These are phyloP conservation scores for Phaeosphaeria sp. DNA, from an alignment of 2,329 filamentous ascomycete species.

Conservation along the genomic window DNA sequence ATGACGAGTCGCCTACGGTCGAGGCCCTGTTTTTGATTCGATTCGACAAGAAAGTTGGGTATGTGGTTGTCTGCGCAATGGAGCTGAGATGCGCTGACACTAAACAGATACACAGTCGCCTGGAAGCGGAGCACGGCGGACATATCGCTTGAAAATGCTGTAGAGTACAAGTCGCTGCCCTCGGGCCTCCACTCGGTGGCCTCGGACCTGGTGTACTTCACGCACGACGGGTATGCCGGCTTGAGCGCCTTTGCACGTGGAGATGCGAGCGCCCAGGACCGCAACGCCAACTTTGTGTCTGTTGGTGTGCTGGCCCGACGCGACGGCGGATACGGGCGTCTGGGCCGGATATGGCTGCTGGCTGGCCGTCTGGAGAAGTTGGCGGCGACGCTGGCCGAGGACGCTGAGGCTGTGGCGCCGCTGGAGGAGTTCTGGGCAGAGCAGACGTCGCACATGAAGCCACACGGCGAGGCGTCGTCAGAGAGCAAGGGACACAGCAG, in stretches of 20 bases:
- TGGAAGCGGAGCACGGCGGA: constrained; percentile 80
- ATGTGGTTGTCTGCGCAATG: not conserved
- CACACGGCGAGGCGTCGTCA: not conserved
- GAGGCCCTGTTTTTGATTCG: constrained; percentile 86
- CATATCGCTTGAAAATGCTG: constrained; percentile 79
- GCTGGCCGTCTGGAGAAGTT: constrained; percentile 77
- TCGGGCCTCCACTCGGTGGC: constrained; percentile 89
- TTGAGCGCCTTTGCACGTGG: constrained; percentile 90
- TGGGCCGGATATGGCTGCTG: constrained; percentile 90
- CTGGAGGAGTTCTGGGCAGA: constrained; percentile 84
- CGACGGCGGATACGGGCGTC: constrained; percentile 71
- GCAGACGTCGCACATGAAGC: constrained; percentile 42
- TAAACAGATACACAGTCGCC: constrained; percentile 73
- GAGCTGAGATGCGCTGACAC: constrained; percentile 7
- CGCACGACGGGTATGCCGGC: constrained; percentile 83
- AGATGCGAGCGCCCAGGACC: constrained; percentile 76
- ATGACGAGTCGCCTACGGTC: constrained; percentile 33
- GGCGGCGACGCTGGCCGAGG: constrained; percentile 67
- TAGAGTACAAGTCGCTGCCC: constrained; percentile 96
- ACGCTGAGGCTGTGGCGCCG: constrained; percentile 66
- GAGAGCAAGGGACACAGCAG: constrained; percentile 31
- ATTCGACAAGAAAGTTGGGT: constrained; percentile 92
- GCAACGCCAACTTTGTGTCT: constrained; percentile 91
- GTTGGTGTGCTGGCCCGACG: constrained; percentile 88
- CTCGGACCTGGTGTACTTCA: constrained; percentile 90